phyloP scores from a whole-genome alignment of 2,329 filamentous ascomycete species.

The Rutstroemia sp. region DNA sequence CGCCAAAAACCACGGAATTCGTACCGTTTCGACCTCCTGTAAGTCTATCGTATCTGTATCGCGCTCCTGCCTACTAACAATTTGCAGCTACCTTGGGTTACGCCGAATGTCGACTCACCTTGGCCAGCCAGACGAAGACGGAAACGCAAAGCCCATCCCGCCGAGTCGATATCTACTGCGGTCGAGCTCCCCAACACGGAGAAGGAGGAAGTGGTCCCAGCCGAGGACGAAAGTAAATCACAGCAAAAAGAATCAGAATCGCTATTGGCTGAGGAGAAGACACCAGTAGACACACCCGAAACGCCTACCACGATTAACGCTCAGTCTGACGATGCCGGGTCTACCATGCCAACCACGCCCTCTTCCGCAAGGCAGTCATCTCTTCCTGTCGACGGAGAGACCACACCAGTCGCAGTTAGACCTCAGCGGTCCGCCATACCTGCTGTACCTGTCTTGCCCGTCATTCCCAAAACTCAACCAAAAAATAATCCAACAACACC shows the following conservation, averaged over 20 bases:
- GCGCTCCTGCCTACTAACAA: constrained; percentile 22
- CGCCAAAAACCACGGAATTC: constrained; percentile 13
- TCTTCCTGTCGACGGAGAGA: constrained; percentile 16
- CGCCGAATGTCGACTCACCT: constrained; percentile 40
- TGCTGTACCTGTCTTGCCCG: constrained; percentile 33
- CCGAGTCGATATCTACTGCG: constrained; percentile 18
- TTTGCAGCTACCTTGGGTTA: constrained; percentile 48
- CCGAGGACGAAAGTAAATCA: not conserved
- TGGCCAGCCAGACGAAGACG: constrained; percentile 41
- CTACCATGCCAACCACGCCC: constrained; percentile 47
- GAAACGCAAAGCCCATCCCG: constrained; percentile 35
- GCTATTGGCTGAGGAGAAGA: constrained; percentile 22
- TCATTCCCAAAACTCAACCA: constrained; percentile 36
- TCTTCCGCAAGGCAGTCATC: constrained; percentile 36
- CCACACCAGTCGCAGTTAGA: constrained; percentile 21
- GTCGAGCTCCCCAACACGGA: constrained; percentile 19
- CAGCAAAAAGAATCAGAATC: not conserved
- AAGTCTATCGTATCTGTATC: constrained; percentile 29
- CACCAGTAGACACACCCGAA: constrained; percentile 38
- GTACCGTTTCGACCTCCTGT: constrained; percentile 44
- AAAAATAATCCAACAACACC: constrained; percentile 19
- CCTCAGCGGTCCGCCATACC: constrained; percentile 39
- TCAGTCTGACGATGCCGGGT: constrained; percentile 31
- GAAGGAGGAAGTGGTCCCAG: not conserved
- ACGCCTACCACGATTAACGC: constrained; percentile 37